Evolutionary conservation across 306 rosid genomes (phyloP).

Genomic region (Cyclanthera cordifolia): DNA sequence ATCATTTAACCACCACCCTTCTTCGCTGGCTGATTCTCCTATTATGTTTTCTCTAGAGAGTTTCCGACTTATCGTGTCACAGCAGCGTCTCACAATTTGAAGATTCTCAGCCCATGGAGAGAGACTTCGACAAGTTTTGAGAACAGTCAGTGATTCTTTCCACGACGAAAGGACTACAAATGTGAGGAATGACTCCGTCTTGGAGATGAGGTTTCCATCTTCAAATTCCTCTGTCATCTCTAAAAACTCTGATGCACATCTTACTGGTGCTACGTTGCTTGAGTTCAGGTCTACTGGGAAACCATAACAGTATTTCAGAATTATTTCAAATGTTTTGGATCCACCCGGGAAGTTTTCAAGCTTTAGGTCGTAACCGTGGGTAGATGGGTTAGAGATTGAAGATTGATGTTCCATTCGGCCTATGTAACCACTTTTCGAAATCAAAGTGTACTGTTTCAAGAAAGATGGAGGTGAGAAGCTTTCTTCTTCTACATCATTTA

Average conservation of each 20-base stretch:
- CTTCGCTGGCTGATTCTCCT: constrained; percentile 31
- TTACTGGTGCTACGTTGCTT: constrained; percentile 53
- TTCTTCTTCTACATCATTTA: background rate
- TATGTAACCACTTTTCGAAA: constrained; percentile 81
- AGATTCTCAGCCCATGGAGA: constrained; percentile 93
- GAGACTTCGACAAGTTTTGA: constrained; percentile 60
- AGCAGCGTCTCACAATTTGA: constrained; percentile 84
- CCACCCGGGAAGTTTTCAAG: constrained; percentile 89
- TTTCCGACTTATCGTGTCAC: constrained; percentile 90
- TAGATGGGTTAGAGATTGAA: constrained; percentile 25
- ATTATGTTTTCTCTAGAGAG: constrained; percentile 40
- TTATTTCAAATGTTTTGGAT: constrained; percentile 50
- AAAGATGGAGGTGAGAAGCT: constrained; percentile 14
- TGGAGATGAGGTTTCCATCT: constrained; percentile 69
- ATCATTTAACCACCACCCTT: constrained; percentile 57
- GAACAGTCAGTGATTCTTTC: constrained; percentile 73
- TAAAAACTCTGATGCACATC: constrained; percentile 86
- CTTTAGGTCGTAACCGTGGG: constrained; percentile 32
- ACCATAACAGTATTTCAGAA: constrained; percentile 79
- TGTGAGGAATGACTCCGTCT: constrained; percentile 86
- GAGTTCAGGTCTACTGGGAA: constrained; percentile 65
- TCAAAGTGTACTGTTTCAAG: constrained; percentile 64
- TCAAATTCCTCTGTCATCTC: constrained; percentile 90
- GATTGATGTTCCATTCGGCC: constrained; percentile 43
- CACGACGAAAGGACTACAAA: constrained; percentile 76